Conservation (phyloP, 2,329 filamentous ascomycete species). For the Phialophora chinensis region DNA sequence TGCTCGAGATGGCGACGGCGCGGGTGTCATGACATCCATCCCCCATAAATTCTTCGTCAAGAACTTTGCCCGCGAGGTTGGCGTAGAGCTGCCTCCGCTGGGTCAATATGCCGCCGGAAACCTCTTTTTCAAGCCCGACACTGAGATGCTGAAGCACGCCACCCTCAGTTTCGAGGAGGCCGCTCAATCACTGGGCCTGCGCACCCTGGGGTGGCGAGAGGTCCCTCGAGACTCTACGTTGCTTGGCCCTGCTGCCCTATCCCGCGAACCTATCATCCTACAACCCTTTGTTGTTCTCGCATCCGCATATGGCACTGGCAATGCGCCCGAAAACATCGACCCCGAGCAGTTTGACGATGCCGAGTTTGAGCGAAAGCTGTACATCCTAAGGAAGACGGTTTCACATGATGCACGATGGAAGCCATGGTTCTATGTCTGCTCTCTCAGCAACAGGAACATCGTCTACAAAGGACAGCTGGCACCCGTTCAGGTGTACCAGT, state of each 20-base stretch:
- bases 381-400: conserved; percentile 90
- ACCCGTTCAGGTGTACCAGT: conserved; percentile 94
- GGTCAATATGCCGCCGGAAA: conserved; percentile 98
- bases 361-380: conserved; percentile 90
- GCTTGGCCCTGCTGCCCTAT: conserved; percentile 88
- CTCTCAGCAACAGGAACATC: conserved; percentile 96
- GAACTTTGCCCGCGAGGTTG: conserved; percentile 92
- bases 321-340: conserved; percentile 78
- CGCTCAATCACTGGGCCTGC: conserved; percentile 82
- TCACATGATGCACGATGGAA: conserved; percentile 93
- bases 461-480: conserved; percentile 98
- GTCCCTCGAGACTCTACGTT: conserved; percentile 92
- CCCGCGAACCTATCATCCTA: conserved; percentile 90
- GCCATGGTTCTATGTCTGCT: conserved; percentile 99
- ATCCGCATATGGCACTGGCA: conserved; percentile 81
- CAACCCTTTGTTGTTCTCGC: conserved; percentile 93
- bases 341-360: conserved; percentile 80
- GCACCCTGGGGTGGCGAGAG: conserved; percentile 94
- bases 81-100: conserved; percentile 80
- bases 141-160: conserved; percentile 86
- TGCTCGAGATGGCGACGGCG: conserved; percentile 95
- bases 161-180: conserved; percentile 93
- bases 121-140: conserved; percentile 97
- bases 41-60: conserved; percentile 98
- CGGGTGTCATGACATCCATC: conserved; percentile 99